Conservation (phyloP, 768 basidiomycete genomes). For the Mycena amicta region DNA sequence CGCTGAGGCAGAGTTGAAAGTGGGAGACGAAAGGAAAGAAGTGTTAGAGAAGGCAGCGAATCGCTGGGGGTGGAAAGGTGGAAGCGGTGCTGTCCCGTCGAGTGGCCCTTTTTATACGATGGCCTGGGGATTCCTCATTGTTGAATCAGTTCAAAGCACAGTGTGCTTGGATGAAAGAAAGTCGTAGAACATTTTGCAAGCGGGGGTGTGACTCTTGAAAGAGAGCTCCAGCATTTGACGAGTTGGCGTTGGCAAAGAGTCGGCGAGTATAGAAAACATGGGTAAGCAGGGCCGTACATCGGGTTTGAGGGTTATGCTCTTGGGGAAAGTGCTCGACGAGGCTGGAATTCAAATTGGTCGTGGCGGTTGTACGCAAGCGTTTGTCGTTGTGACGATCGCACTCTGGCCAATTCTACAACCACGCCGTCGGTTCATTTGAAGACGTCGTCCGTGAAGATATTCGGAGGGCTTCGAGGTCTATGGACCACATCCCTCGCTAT, state of each 20-base stretch:
- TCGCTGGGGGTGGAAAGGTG: too few species aligned
- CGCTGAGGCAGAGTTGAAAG: not conserved
- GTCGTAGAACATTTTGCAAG: not conserved
- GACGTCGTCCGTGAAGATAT: slow-evolving; percentile 83
- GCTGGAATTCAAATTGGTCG: not conserved
- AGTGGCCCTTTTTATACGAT: not conserved
- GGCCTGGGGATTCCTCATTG: not conserved
- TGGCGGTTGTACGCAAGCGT: not conserved
- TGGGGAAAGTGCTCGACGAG: too few species aligned
- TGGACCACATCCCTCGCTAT: slow-evolving; percentile 90
- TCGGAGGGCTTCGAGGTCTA: slow-evolving; percentile 73
- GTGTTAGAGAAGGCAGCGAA: not conserved
- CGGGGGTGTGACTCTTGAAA: too few species aligned
- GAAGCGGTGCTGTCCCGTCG: too few species aligned
- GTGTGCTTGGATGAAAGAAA: not conserved
- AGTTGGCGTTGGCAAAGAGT: not conserved
- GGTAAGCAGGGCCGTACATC: not conserved
- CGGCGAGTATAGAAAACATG: not conserved
- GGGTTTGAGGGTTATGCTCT: not conserved
- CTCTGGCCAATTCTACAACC: slow-evolving; percentile 92
- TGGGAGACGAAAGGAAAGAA: not conserved
- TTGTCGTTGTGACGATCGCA: slow-evolving; percentile 66
- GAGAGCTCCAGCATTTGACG: too few species aligned
- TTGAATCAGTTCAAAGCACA: not conserved
- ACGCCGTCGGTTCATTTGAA: slow-evolving; percentile 84